Percentiles rank a stretch among this genome's conserved stretches.
These are phyloP conservation scores for Talaromyces sp. DNA, from an alignment of 2,329 filamentous ascomycete genomes.

Conservation along the genomic window DNA sequence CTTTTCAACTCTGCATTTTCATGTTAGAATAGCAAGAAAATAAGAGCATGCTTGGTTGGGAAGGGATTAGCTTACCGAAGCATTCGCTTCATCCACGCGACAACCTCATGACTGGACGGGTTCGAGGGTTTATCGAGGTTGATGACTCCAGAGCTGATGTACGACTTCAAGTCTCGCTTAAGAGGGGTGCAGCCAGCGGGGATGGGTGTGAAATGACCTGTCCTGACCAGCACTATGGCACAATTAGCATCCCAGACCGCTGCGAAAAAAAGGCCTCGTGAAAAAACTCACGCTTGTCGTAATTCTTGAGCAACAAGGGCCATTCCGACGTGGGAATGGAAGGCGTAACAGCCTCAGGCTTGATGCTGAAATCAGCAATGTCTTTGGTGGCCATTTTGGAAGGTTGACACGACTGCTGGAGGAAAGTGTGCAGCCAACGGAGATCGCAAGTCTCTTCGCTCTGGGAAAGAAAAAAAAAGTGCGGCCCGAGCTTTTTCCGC, in stretches of 20 bases:
- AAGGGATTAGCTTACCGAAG: slow-evolving; percentile 57
- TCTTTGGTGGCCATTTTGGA: slow-evolving; percentile 43
- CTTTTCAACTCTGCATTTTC: slow-evolving; percentile 67
- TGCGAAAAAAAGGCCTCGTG: not conserved
- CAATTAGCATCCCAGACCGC: slow-evolving; percentile 12
- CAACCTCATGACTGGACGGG: slow-evolving; percentile 96
- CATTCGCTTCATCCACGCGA: slow-evolving; percentile 98
- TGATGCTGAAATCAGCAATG: slow-evolving; percentile 78
- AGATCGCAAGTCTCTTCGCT: not conserved
- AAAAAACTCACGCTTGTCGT: slow-evolving; percentile 69
- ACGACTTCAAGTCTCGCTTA: slow-evolving; percentile 93
- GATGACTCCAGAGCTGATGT: slow-evolving; percentile 95
- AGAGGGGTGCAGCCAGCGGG: slow-evolving; percentile 85
- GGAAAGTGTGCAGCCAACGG: slow-evolving; percentile 15
- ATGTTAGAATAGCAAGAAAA: slow-evolving; percentile 14
- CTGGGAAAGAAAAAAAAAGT: slow-evolving; percentile 13
- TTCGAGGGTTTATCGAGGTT: slow-evolving; percentile 98
- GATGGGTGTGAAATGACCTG: slow-evolving; percentile 95
- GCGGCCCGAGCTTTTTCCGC: slow-evolving; percentile 9
- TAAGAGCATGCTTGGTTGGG: not conserved
- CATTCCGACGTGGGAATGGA: slow-evolving; percentile 80
- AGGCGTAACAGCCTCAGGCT: slow-evolving; percentile 78
- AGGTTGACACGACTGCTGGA: slow-evolving; percentile 13
- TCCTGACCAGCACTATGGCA: slow-evolving; percentile 69
- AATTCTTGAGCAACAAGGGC: slow-evolving; percentile 94